These are phyloP conservation scores for Saitozyma sp. DNA, from an alignment of 768 basidiomycete genomes.

Conservation along the genomic window DNA sequence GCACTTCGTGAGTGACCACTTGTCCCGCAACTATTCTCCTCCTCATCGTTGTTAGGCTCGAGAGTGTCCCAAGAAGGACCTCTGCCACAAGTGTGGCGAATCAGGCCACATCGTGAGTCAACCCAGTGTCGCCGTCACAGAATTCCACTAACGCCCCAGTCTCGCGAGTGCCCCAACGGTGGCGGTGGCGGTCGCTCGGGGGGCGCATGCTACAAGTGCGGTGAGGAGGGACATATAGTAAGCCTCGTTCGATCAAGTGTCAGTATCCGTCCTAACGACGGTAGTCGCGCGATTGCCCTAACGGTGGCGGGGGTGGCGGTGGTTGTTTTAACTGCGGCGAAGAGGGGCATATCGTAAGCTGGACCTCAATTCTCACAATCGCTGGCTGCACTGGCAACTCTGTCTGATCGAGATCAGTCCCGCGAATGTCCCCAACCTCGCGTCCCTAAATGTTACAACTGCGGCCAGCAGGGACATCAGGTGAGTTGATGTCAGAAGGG, in stretches of 20 bases:
- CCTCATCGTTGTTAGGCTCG: constrained; percentile 7
- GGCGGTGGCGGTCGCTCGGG: constrained; percentile 11
- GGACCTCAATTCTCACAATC: too few species aligned
- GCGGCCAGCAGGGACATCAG: constrained; percentile 24
- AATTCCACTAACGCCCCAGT: constrained; percentile 2
- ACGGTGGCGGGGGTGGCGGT: constrained; percentile 5
- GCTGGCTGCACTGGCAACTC: too few species aligned
- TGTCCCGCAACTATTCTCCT: background rate
- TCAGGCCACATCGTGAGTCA: constrained; percentile 18
- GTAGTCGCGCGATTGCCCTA: constrained; percentile 12
- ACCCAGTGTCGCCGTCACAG: background rate
- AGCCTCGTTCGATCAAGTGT: background rate
- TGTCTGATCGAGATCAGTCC: too few species aligned
- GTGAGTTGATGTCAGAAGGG: constrained; percentile 7
- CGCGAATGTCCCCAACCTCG: background rate
- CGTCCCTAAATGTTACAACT: constrained; percentile 18
- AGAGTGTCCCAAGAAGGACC: constrained; percentile 15
- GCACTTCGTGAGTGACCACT: constrained; percentile 13
- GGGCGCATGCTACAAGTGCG: constrained; percentile 14
- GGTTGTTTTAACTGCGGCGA: constrained; percentile 11
- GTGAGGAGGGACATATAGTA: constrained; percentile 16
- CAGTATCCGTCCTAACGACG: background rate
- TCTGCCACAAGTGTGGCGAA: constrained; percentile 25
- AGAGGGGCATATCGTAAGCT: background rate
- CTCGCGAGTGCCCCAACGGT: constrained; percentile 20